Base-by-base conservation (phyloP, 192 early-diverging fungal species). In the Podila epigama region DNA sequence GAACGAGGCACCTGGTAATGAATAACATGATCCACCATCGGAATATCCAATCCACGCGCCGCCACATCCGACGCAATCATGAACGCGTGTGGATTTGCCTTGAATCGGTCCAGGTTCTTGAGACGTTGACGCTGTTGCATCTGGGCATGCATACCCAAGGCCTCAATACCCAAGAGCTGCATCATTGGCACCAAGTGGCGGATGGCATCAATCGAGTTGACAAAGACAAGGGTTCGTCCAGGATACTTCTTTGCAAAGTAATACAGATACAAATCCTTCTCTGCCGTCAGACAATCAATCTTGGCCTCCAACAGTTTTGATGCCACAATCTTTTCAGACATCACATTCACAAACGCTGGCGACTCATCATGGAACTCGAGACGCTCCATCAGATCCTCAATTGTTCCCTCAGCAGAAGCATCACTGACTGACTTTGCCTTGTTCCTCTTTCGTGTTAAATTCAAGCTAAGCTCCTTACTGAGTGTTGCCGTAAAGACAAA, bases 41-140 rank as follows among this genome's bases (percentile, higher is more conserved):
- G 93, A 35, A 99, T 96, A 84, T 99, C 97, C 60, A 99, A 81
- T 51, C 97, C 97, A 60, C 97, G 91, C 0, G 96, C 95, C 4
- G 97, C 97, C 27, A 99, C 97, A 80, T 99, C 97, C 31, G 91
- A 92, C n/a, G 96, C 94, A 40, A 99, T 88, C 68, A 99, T 84
- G 0, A 99, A 89, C 1, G 93, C 91, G 54, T 88, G 85, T 4
- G 80, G 54, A 20, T 89, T 87, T 9, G 88, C 82, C 41, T 89
- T 90, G 84, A 98, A 96, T 51, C 92, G 66, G 48, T 99, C 97
- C 50, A 99, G 79, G 78, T 92, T 96, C 80, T 96, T 96, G 34
- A 99, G 86, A 22, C 97, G 88, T 81, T 96, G 95, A 20, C 92
- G 87, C 83, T 97, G 96, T 81, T 99, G 95, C 93, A 99, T 95